phyloP scores from a whole-genome alignment of 306 rosid species.

The Styphnolobium japonicum region DNA sequence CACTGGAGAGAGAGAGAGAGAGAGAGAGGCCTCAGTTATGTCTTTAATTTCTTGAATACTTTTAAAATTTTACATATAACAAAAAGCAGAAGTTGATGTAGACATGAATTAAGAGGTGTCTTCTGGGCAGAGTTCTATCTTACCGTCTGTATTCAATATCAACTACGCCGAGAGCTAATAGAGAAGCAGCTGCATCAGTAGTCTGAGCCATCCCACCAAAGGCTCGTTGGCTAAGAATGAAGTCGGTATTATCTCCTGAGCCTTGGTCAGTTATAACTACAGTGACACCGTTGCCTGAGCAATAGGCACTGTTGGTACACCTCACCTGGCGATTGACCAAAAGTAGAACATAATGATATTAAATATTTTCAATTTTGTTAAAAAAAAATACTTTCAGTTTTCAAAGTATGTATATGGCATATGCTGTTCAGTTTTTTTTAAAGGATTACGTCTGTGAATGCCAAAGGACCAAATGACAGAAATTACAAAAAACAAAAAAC shows the following conservation, averaged over 20 bases:
- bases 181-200: slow-evolving; percentile 46
- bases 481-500: background rate
- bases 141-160: slow-evolving; percentile 78
- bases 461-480: background rate
- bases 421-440: background rate
- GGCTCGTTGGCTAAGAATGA: slow-evolving; percentile 74
- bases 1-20: slow-evolving; percentile 41
- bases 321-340: slow-evolving; percentile 49
- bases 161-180: slow-evolving; percentile 57
- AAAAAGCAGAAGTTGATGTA: background rate
- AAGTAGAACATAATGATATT: background rate
- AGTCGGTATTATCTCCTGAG: slow-evolving; percentile 60
- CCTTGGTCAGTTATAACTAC: slow-evolving; percentile 83
- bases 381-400: too few species aligned
- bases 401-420: too few species aligned
- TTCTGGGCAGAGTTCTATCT: slow-evolving; percentile 8
- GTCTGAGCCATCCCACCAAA: slow-evolving; percentile 70
- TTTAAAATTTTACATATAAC: background rate
- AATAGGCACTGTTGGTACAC: slow-evolving; percentile 60
- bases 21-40: slow-evolving; percentile 15
- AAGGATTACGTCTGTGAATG: background rate
- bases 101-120: background rate
- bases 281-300: slow-evolving; percentile 69
- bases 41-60: background rate
- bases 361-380: background rate